Evolutionary conservation across 2,329 filamentous ascomycete species (phyloP).

Genomic region (Fusarium heterosporum): DNA sequence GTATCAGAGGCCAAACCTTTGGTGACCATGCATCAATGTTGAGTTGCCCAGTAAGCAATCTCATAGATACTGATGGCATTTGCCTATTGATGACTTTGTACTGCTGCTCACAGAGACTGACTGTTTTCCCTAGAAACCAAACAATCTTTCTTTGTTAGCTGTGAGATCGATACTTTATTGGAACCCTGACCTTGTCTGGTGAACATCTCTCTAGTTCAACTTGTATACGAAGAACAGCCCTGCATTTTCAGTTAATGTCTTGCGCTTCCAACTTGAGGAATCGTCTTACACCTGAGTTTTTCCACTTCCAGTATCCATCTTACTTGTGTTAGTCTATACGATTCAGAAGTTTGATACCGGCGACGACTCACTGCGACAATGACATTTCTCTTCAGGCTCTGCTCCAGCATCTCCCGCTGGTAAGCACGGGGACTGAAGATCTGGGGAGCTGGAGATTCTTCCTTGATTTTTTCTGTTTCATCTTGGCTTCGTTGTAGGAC

Average conservation of each 20-base stretch:
- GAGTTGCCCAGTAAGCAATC: constrained; percentile 74
- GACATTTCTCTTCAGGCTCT: constrained; percentile 75
- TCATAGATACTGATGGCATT: constrained; percentile 68
- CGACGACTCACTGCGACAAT: constrained; percentile 72
- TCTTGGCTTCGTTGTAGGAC: neutral
- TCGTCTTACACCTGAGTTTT: constrained; percentile 78
- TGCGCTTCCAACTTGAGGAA: neutral
- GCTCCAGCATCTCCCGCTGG: constrained; percentile 80
- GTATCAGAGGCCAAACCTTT: constrained; percentile 72
- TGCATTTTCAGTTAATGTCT: constrained; percentile 50
- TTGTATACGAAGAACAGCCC: constrained; percentile 75
- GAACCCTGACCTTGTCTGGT: constrained; percentile 69
- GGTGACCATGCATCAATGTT: constrained; percentile 80
- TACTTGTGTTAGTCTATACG: constrained; percentile 7
- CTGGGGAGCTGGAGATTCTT: constrained; percentile 17
- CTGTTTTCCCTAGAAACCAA: constrained; percentile 81
- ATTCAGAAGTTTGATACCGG: neutral
- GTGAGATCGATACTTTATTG: neutral
- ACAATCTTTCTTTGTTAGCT: constrained; percentile 60
- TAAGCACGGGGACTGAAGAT: constrained; percentile 68
- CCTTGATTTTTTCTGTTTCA: neutral
- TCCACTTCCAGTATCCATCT: constrained; percentile 86
- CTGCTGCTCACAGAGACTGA: constrained; percentile 76
- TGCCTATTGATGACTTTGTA: constrained; percentile 68
- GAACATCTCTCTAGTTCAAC: constrained; percentile 69